Evolutionary conservation across 495 filamentous ascomycete genomes (phyloP), one percentile per base, ranked within the genome.

Genomic region (Pyrenopolyporus hunteri): DNA sequence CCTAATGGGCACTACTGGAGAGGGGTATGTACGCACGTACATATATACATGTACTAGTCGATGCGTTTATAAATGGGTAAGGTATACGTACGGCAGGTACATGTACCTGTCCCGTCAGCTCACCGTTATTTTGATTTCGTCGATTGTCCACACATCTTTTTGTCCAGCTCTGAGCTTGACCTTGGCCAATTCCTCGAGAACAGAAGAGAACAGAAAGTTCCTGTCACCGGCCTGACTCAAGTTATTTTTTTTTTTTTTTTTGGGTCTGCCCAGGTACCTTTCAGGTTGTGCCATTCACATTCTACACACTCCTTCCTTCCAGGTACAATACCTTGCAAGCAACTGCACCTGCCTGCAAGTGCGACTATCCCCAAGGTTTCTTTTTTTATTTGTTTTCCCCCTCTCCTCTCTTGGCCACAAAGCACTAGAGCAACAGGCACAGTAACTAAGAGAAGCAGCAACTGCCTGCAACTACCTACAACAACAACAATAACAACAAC

Each of bases 201-300:
- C 29, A 51, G 22, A 50, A 65, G 29, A 51, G 22, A 50, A 65
- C 46, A 56, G 62, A 65, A 65, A 19, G 32, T 64, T 58, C 43
- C 31, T 50, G 35, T 31, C 17, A 39, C 22, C 42, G 28, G 57
- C 29, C 46, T 28, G 29, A 47, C 48, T 35, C 16, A 44, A 59
- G 26, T 17, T 31, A 19, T n/a, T 35, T 16, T n/a, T 29, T 5
- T 29, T 4, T 29, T 5, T 29, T 4, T 29, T 5, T 9, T 5
- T 29, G 26, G 26, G 9, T 28, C 16, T 45, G 11, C 37, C 29
- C 35, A 44, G n/a, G 19, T 55, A 44, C 42, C 20, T 31, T 36
- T 36, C 8, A n/a, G 4, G 25, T 2, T 22, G 10, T 16, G 13
- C 33, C 44, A 43, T 20, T 25, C 23, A 16, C 9, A 35, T 49